phyloP scores from a whole-genome alignment of 73 alveolate species.

The Paramecium octaurelia region DNA sequence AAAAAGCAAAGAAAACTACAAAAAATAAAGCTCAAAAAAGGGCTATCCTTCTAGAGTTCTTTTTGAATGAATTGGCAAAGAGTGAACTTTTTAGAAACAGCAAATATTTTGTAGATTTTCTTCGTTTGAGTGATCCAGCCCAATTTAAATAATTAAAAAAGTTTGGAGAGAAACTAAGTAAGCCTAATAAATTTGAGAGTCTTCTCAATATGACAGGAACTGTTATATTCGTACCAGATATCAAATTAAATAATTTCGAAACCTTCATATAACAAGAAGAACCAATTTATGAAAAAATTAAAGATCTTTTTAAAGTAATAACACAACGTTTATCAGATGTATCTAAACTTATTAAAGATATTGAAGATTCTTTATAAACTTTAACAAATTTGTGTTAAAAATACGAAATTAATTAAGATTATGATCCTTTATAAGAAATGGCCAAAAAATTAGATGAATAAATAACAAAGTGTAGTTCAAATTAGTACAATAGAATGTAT shows the following conservation, averaged over 20 bases:
- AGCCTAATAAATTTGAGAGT: constrained; percentile 32
- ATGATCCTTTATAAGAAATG: not conserved
- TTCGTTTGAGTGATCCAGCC: not conserved
- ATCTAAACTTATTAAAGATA: not conserved
- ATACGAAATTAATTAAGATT: not conserved
- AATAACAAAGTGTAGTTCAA: not conserved
- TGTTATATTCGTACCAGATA: not conserved
- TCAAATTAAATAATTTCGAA: constrained; percentile 3
- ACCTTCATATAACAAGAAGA: not conserved
- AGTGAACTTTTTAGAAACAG: not conserved
- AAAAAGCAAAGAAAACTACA: not conserved
- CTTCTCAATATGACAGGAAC: constrained; percentile 2
- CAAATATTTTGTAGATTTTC: constrained; percentile 23
- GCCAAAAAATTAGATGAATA: not conserved
- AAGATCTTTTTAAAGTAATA: not conserved
- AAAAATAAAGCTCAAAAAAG: not conserved
- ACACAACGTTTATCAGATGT: not conserved
- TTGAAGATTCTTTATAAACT: not conserved
- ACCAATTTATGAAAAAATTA: not conserved
- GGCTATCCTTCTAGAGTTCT: not conserved
- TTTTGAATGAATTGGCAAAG: constrained; percentile 21
- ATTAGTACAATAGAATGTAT: not conserved
- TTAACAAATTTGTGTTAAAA: not conserved
- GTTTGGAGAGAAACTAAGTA: constrained; percentile 6
- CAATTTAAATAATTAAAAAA: not conserved